Conservation (phyloP, 1,284 basidiomycete genomes). For the Ceratobasidium papillatum region DNA sequence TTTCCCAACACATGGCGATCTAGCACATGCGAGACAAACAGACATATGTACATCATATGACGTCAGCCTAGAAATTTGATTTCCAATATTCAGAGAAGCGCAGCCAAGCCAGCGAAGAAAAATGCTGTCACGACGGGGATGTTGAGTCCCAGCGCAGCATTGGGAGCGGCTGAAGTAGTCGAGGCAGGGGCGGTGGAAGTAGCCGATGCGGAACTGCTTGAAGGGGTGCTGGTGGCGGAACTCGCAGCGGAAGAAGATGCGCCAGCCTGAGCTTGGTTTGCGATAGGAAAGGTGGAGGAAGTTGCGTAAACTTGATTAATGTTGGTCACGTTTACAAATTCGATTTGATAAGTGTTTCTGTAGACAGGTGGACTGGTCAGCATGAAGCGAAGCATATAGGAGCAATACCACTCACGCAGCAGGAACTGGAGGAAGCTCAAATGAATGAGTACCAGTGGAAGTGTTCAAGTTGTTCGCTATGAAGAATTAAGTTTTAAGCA, state of each 20-base stretch:
- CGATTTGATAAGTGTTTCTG: slow-evolving; percentile 24
- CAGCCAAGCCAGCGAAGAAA: slow-evolving; percentile 31
- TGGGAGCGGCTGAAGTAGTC: slow-evolving; percentile 5
- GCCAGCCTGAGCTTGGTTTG: slow-evolving; percentile 11
- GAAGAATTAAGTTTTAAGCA: not conserved
- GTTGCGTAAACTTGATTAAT: slow-evolving; percentile 37
- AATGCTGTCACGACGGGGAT: not conserved
- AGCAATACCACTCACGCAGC: slow-evolving; percentile 3
- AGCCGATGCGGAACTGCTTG: not conserved
- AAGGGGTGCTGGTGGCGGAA: not conserved
- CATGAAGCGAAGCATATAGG: not conserved
- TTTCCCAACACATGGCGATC: not conserved
- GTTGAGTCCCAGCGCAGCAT: slow-evolving; percentile 6
- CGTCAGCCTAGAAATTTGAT: not conserved
- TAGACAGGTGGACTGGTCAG: not conserved
- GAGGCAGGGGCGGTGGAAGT: slow-evolving; percentile 13
- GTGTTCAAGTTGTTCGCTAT: slow-evolving; percentile 23
- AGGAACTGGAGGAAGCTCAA: slow-evolving; percentile 30
- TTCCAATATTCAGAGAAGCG: slow-evolving; percentile 28
- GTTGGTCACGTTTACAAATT: slow-evolving; percentile 36
- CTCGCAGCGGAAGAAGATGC: slow-evolving; percentile 1
- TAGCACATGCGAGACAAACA: not conserved
- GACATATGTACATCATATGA: slow-evolving; percentile 16
- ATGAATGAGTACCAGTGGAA: not conserved
- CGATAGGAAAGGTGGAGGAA: slow-evolving; percentile 24